These are phyloP conservation scores for Neurospora intermedia DNA, from an alignment of 495 filamentous ascomycete genomes.

Conservation along the genomic window DNA sequence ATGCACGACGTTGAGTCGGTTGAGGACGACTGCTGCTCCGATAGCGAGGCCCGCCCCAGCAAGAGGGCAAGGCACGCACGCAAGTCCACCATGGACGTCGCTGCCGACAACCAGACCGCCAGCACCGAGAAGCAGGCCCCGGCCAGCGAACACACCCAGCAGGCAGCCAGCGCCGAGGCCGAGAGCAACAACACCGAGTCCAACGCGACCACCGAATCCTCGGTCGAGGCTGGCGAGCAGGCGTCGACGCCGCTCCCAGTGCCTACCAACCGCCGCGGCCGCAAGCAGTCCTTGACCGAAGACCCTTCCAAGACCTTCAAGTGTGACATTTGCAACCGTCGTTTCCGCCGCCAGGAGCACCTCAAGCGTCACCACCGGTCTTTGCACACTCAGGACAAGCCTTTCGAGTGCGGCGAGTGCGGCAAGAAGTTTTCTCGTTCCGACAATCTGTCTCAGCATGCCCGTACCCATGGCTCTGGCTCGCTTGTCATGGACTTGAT, in stretches of 20 bases:
- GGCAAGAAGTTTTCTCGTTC: slow-evolving; percentile 98
- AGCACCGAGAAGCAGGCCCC: slow-evolving; percentile 28
- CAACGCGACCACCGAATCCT: slow-evolving; percentile 16
- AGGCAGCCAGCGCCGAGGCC: slow-evolving; percentile 5
- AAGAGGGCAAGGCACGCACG: slow-evolving; percentile 16
- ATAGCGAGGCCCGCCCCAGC: neutral
- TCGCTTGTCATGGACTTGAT: slow-evolving; percentile 84
- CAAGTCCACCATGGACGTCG: slow-evolving; percentile 37
- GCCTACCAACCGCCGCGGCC: slow-evolving; percentile 81
- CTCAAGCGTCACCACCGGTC: slow-evolving; percentile 98
- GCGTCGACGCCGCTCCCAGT: slow-evolving; percentile 37
- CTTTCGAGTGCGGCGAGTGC: slow-evolving; percentile 93
- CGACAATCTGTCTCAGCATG: slow-evolving; percentile 94
- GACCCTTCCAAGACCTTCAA: slow-evolving; percentile 98
- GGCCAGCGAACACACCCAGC: neutral
- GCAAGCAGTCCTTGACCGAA: slow-evolving; percentile 97
- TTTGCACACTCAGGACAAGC: slow-evolving; percentile 96
- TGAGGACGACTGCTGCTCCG: neutral
- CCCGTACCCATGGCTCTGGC: slow-evolving; percentile 83
- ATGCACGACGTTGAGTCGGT: slow-evolving; percentile 58
- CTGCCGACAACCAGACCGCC: slow-evolving; percentile 29
- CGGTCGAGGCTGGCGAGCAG: slow-evolving; percentile 16
- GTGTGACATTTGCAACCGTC: slow-evolving; percentile 88
- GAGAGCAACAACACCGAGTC: slow-evolving; percentile 14
- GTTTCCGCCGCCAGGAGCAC: slow-evolving; percentile 97